Evolutionary conservation across 495 filamentous ascomycete genomes (phyloP).

Genomic region (Tuber melanosporum): DNA sequence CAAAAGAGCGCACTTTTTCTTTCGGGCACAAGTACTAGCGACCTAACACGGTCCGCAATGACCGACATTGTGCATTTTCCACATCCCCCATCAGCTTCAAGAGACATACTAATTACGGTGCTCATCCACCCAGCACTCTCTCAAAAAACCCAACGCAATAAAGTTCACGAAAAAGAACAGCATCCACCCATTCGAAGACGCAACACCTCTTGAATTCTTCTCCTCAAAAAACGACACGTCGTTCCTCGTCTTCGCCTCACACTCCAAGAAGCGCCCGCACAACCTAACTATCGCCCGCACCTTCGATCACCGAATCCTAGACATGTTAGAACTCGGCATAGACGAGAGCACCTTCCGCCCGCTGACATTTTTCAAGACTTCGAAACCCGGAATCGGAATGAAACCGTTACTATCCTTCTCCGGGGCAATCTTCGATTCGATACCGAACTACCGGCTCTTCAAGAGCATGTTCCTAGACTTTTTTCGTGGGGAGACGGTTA

Average conservation of each 20-base stretch:
- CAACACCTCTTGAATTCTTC: constrained; percentile 81
- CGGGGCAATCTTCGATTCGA: constrained; percentile 74
- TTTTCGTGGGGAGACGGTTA: constrained; percentile 68
- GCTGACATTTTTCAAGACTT: constrained; percentile 71
- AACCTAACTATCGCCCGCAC: constrained; percentile 74
- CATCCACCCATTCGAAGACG: constrained; percentile 88
- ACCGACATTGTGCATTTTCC: constrained; percentile 55
- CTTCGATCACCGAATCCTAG: constrained; percentile 76
- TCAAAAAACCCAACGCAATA: constrained; percentile 70
- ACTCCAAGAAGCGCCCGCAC: constrained; percentile 90
- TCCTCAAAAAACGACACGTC: constrained; percentile 89
- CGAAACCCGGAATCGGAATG: constrained; percentile 71
- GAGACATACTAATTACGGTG: not conserved
- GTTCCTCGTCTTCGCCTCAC: constrained; percentile 68
- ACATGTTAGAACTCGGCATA: constrained; percentile 85
- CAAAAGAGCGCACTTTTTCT: constrained; percentile 81
- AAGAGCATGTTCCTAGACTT: constrained; percentile 87
- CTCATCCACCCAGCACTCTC: constrained; percentile 47
- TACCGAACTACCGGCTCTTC: constrained; percentile 67
- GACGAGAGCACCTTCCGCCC: constrained; percentile 55
- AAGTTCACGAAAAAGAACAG: constrained; percentile 94
- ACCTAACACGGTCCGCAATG: constrained; percentile 69
- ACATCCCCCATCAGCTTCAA: not conserved
- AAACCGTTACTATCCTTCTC: constrained; percentile 84
- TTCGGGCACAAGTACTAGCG: constrained; percentile 71